Evolutionary conservation across 306 rosid species (phyloP).

Genomic region (Potentilla sterilis): DNA sequence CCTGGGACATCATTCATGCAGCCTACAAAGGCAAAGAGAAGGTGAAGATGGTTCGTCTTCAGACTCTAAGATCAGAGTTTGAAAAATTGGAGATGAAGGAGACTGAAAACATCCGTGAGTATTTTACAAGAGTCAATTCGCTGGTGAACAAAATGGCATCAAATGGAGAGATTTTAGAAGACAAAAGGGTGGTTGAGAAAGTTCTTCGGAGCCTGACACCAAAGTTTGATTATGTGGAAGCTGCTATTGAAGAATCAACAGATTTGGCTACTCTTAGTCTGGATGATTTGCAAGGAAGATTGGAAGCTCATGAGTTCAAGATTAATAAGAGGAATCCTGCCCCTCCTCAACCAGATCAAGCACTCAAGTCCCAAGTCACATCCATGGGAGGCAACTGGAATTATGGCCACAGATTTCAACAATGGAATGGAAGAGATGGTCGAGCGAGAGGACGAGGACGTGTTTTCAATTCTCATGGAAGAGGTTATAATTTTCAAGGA

Average conservation of each 20-base stretch:
- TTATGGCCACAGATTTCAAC: neutral
- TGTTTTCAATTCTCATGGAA: neutral
- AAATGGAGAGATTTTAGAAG: neutral
- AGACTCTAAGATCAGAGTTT: no score
- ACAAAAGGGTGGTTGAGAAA: no score
- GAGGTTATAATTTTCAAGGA: neutral
- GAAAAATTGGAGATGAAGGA: no score
- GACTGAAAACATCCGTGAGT: no score
- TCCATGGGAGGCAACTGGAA: neutral
- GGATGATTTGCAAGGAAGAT: no score
- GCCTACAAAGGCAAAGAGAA: neutral
- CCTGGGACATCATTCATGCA: neutral
- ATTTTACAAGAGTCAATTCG: no score
- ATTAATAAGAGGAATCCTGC: no score
- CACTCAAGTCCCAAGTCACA: neutral
- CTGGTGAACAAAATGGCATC: neutral
- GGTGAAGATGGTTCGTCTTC: neutral
- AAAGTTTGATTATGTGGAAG: neutral
- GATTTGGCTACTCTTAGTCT: no score
- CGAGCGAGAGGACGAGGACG: neutral
- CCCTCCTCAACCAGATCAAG: neutral
- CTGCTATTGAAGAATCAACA: neutral
- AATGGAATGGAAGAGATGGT: neutral
- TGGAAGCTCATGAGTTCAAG: no score
- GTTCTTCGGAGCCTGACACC: neutral